Evolutionary conservation across 345 rosid genomes (phyloP), one percentile per base, ranked within the genome.

Genomic region (Erucastrum elatum): DNA sequence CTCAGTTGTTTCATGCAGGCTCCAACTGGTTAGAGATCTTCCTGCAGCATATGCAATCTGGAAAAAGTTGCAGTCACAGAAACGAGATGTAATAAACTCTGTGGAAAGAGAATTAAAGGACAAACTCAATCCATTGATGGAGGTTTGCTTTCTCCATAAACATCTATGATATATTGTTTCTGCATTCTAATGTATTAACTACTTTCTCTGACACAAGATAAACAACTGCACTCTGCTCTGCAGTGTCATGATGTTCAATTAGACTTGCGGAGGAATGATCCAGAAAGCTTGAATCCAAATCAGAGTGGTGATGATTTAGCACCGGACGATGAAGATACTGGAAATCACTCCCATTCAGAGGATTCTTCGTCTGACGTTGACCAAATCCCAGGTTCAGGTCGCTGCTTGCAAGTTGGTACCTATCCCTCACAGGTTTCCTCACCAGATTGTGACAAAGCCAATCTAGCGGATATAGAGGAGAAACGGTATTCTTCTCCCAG

Each of bases 11-110:
- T 72, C 75, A 25, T 80, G 49, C 84, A 95, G 99, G 99, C 77
- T 87, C 75, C 84, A 78, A 74, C 73, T 95, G 85, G 92, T 85
- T 74, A 79, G 81, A 75, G 93, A 90, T 86, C 83, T 95, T 39
- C 96, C 98, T 72, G 82, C 85, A 70, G 87, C 90, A 75, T 89
- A 87, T 85, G 88, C 86, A 72, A 79, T 73, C 55, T 87, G 99
- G 98, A 86, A 85, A 88, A 78, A 80, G 44, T 55, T 82, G 55
- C 89, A 87, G 86, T 72, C 68, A 30, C 86, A 86, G 79, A 88
- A 81, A 81, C 84, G 60, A 81, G 80, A 84, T 64, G 78, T 89
- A 71, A 58, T 77, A 64, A 84, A 49, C 84, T 87, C 85, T 39
- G 71, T 95, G 89, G 87, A 69, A 84, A 86, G 83, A 77, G 99